Evolutionary conservation across 176 grass and related monocot genomes (phyloP).

Genomic region (Carex littledalei): DNA sequence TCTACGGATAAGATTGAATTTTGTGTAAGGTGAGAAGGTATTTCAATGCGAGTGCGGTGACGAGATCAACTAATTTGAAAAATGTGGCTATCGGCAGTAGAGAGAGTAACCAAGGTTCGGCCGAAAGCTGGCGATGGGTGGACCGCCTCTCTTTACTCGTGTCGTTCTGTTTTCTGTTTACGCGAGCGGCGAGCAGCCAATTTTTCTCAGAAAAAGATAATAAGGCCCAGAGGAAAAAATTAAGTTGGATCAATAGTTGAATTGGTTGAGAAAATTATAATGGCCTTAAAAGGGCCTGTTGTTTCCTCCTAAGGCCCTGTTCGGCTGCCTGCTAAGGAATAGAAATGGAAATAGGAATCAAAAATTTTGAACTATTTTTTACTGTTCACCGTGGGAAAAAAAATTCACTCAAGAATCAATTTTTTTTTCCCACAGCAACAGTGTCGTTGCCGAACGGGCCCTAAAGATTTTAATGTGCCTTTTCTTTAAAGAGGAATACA

Average conservation of each 20-base stretch:
- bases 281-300: neutral
- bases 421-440: no score
- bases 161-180: neutral
- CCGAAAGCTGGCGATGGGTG: slow-evolving; percentile 14
- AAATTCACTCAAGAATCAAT: no score
- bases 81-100: neutral
- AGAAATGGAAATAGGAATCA: no score
- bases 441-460: no score
- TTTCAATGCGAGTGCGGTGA: neutral
- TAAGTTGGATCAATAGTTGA: neutral
- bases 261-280: neutral
- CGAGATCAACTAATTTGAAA: slow-evolving; percentile 15
- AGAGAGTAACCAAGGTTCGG: neutral
- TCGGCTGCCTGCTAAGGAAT: no score
- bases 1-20: slow-evolving; percentile 10
- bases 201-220: neutral
- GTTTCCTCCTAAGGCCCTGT: no score
- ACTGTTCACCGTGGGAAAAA: no score
- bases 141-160: slow-evolving; percentile 15
- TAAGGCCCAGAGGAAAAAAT: neutral
- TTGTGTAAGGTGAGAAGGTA: neutral
- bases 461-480: neutral
- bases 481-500: no score
- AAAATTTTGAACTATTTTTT: no score
- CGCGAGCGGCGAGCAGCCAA: neutral